phyloP scores from a whole-genome alignment of 768 basidiomycete genomes.

The Russula emetica region DNA sequence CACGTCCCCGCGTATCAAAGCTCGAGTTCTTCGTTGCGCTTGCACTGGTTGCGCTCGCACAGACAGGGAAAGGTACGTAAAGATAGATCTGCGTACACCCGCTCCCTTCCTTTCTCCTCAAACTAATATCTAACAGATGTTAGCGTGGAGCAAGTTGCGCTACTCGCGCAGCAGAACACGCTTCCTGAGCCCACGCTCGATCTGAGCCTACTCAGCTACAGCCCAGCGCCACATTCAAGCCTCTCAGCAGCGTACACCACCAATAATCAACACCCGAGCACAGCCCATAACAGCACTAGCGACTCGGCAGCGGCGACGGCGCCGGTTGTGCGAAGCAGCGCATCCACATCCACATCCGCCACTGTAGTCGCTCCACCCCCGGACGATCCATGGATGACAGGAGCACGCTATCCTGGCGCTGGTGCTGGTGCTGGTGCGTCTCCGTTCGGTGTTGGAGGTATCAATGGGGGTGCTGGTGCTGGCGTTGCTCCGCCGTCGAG shows the following conservation, averaged over 20 bases:
- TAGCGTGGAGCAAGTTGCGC: slow-evolving; percentile 77
- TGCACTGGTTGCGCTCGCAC: slow-evolving; percentile 82
- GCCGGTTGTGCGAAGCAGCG: not conserved
- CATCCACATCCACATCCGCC: not conserved
- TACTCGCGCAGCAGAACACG: slow-evolving; percentile 69
- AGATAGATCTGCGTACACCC: no score
- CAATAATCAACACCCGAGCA: not conserved
- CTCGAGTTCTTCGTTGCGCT: slow-evolving; percentile 91
- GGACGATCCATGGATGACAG: slow-evolving; percentile 21
- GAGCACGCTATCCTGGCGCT: slow-evolving; percentile 16
- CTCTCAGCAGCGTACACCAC: not conserved
- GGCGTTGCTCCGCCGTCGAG: slow-evolving; percentile 42
- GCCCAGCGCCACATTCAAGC: slow-evolving; percentile 44
- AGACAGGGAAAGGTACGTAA: slow-evolving; percentile 66
- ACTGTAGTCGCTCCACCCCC: slow-evolving; percentile 1
- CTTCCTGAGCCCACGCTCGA: slow-evolving; percentile 72
- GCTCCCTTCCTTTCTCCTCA: no score
- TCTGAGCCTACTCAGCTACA: slow-evolving; percentile 45
- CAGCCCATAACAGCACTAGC: no score
- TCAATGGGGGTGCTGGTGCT: slow-evolving; percentile 34
- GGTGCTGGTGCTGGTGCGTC: not conserved
- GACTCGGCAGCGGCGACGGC: not conserved
- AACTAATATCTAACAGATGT: slow-evolving; percentile 45
- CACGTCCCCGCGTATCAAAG: slow-evolving; percentile 72
- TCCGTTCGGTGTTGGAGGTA: slow-evolving; percentile 20